Conservation (phyloP, 2,329 filamentous ascomycete genomes). For the Xylariaceae sp. region DNA sequence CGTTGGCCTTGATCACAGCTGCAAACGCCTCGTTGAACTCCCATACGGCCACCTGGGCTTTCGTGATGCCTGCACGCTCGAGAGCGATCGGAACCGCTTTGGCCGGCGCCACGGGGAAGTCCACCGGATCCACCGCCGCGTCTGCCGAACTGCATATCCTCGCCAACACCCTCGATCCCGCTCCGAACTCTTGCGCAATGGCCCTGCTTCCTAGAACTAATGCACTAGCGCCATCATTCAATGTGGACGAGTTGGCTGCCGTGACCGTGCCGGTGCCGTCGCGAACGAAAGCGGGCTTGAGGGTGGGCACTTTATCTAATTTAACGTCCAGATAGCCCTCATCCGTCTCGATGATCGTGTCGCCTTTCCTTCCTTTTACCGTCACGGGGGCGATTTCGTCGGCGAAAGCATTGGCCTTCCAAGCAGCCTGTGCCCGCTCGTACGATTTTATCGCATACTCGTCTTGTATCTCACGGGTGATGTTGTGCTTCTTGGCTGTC, state of each 20-base stretch:
- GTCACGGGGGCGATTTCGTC: constrained; percentile 91
- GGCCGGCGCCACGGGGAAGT: constrained; percentile 90
- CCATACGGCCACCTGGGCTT: constrained; percentile 91
- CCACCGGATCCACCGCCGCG: constrained; percentile 84
- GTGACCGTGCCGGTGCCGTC: constrained; percentile 89
- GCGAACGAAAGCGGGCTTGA: constrained; percentile 88
- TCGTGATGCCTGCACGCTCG: constrained; percentile 82
- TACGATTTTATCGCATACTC: constrained; percentile 88
- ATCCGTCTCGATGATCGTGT: constrained; percentile 74
- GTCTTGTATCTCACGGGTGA: constrained; percentile 85
- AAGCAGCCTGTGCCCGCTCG: constrained; percentile 84
- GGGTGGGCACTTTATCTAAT: constrained; percentile 76
- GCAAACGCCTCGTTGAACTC: constrained; percentile 99
- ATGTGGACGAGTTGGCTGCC: constrained; percentile 87
- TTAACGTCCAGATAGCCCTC: constrained; percentile 89
- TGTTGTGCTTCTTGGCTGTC: constrained; percentile 81
- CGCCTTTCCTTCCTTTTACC: constrained; percentile 79
- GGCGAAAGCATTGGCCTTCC: constrained; percentile 76
- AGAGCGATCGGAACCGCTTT: constrained; percentile 90
- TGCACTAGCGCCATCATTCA: constrained; percentile 93
- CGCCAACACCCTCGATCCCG: constrained; percentile 78
- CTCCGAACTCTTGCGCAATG: constrained; percentile 76
- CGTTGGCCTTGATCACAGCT: constrained; percentile 90
- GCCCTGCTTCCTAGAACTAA: constrained; percentile 80
- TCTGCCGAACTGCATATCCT: constrained; percentile 83